These are phyloP conservation scores for Paramecium bursaria DNA, from an alignment of 73 alveolate genomes.

Conservation along the genomic window DNA sequence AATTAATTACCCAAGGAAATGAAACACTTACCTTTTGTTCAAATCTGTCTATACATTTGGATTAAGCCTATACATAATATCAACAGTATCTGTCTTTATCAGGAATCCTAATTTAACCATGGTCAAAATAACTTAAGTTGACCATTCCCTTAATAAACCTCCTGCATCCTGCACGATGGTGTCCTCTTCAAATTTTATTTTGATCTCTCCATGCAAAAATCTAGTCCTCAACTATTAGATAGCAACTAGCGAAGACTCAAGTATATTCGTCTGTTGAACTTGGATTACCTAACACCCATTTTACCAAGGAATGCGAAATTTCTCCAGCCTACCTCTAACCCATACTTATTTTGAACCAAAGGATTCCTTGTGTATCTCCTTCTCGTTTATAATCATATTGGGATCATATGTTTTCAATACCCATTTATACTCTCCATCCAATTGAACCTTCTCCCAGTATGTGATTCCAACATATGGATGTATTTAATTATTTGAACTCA, in stretches of 20 bases:
- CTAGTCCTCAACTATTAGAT: conserved; percentile 33
- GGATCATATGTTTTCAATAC: conserved; percentile 42
- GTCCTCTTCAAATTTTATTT: conserved; percentile 71
- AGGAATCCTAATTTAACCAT: conserved; percentile 47
- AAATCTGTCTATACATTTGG: conserved; percentile 26
- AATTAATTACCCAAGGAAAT: conserved; percentile 88
- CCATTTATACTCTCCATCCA: conserved; percentile 16
- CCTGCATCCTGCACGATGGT: conserved; percentile 75
- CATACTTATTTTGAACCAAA: conserved; percentile 69
- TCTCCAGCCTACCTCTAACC: conserved; percentile 67
- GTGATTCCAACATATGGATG: conserved; percentile 15
- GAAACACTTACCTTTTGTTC: conserved; percentile 60
- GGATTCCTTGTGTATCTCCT: conserved; percentile 38
- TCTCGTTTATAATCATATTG: conserved; percentile 3
- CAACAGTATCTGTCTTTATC: conserved; percentile 54
- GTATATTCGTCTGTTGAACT: conserved; percentile 48
- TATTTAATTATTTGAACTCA: conserved; percentile 21
- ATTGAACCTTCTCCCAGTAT: conserved; percentile 58
- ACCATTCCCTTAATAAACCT: conserved; percentile 77
- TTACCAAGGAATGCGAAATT: conserved; percentile 75
- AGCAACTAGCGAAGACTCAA: conserved; percentile 56
- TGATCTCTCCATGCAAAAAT: conserved; percentile 70
- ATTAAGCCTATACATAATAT: conserved; percentile 58
- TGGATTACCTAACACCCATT: conserved; percentile 32
- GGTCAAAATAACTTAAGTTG: not conserved